Conservation (phyloP, 2,329 filamentous ascomycete species). For the Juglanconis oblonga region DNA sequence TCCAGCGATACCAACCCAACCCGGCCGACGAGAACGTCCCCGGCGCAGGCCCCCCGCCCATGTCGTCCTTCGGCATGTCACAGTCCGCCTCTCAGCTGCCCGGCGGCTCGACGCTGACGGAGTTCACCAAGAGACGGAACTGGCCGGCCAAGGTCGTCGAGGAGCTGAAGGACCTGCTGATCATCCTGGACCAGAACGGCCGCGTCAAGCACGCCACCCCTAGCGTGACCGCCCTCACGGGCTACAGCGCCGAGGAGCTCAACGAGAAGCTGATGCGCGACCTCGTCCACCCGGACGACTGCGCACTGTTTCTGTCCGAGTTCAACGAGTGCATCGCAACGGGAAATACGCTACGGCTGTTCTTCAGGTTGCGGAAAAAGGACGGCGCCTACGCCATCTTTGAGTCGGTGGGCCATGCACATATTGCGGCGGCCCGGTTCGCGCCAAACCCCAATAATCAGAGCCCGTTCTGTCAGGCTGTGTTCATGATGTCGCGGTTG, state of each 20-base stretch:
- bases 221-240: conserved; percentile 70
- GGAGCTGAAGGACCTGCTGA: conserved; percentile 83
- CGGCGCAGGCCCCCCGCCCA: conserved; percentile 40
- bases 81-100: conserved; percentile 26
- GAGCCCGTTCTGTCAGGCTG: conserved; percentile 74
- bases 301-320: conserved; percentile 77
- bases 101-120: conserved; percentile 46
- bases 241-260: conserved; percentile 69
- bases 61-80: conserved; percentile 30
- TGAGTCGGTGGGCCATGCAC: conserved; percentile 89
- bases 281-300: conserved; percentile 82
- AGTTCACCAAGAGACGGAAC: conserved; percentile 62
- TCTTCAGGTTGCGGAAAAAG: conserved; percentile 77
- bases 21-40: conserved; percentile 31
- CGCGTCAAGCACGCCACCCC: conserved; percentile 84
- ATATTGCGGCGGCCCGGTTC: conserved; percentile 70
- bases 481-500: conserved; percentile 89
- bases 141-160: conserved; percentile 90
- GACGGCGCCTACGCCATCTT: conserved; percentile 77
- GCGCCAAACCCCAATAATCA: conserved; percentile 62
- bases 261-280: conserved; percentile 75
- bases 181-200: conserved; percentile 82
- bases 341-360: conserved; percentile 76
- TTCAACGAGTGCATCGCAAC: conserved; percentile 86
- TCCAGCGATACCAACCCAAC: conserved; percentile 18